Evolutionary conservation across 148 eudicot genomes (phyloP).

Genomic region (Diospyros lotus): DNA sequence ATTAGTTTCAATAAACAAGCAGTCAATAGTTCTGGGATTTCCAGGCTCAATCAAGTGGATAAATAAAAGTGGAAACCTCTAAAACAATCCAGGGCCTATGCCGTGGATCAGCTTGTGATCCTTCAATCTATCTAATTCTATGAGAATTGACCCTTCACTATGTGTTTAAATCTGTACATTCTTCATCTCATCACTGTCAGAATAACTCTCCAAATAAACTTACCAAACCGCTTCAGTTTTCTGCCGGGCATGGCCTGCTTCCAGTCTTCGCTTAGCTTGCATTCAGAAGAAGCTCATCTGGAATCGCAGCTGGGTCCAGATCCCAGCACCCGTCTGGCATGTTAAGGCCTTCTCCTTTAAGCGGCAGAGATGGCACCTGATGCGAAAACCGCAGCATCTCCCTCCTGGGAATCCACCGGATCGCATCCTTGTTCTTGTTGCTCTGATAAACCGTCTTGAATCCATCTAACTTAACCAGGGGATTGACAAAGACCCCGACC

Average conservation of each 20-base stretch:
- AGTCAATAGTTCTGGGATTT: constrained; percentile 26
- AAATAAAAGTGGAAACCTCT: constrained; percentile 34
- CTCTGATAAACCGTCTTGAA: constrained; percentile 82
- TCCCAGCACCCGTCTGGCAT: constrained; percentile 98
- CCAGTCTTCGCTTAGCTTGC: constrained; percentile 25
- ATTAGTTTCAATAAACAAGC: constrained; percentile 17
- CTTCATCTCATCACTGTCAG: constrained; percentile 20
- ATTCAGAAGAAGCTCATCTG: constrained; percentile 68
- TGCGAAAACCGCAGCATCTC: constrained; percentile 96
- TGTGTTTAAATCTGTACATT: constrained; percentile 31
- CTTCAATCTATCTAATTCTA: constrained; percentile 27
- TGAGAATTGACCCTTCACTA: constrained; percentile 20
- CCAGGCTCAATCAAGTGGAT: constrained; percentile 26
- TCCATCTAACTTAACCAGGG: constrained; percentile 65
- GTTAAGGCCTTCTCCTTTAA: constrained; percentile 40
- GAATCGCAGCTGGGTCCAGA: constrained; percentile 95
- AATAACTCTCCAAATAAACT: constrained; percentile 12
- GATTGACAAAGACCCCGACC: constrained; percentile 61
- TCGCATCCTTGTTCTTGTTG: constrained; percentile 40
- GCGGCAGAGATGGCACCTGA: constrained; percentile 79
- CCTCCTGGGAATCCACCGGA: constrained; percentile 69
- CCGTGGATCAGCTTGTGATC: constrained; percentile 41
- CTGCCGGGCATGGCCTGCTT: constrained; percentile 17
- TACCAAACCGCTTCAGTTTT: constrained; percentile 10
- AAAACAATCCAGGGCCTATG: constrained; percentile 35